Conservation (phyloP, 2,329 filamentous ascomycete species). For the Onygena corvina region DNA sequence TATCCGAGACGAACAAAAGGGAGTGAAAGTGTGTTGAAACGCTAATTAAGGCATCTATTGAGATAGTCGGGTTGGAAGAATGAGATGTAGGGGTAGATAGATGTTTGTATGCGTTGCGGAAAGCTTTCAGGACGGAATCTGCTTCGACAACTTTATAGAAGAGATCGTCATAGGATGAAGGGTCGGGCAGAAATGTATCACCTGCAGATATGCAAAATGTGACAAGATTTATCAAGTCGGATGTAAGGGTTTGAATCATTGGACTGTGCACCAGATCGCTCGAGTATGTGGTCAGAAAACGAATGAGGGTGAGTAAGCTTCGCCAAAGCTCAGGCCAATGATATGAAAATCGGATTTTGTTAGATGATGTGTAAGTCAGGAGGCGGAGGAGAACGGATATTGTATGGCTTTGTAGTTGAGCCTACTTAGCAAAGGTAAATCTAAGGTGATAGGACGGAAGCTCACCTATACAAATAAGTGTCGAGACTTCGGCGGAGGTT, state of each 20-base stretch:
- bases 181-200: constrained; percentile 79
- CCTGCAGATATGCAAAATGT: constrained; percentile 74
- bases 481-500: constrained; percentile 80
- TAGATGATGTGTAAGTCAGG: constrained; percentile 71
- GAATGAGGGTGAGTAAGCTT: constrained; percentile 71
- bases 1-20: constrained; percentile 49
- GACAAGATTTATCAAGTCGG: constrained; percentile 67
- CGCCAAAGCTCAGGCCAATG: constrained; percentile 97
- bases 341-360: constrained; percentile 68
- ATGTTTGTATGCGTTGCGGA: constrained; percentile 61
- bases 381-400: constrained; percentile 72
- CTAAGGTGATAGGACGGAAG: background rate
- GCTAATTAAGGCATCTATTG: constrained; percentile 75
- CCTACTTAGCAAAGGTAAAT: background rate
- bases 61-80: constrained; percentile 17
- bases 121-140: constrained; percentile 68
- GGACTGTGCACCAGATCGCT: constrained; percentile 58
- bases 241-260: constrained; percentile 61
- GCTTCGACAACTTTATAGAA: constrained; percentile 98
- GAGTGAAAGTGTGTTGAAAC: constrained; percentile 71
- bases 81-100: constrained; percentile 18
- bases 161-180: constrained; percentile 82
- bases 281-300: constrained; percentile 80
- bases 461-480: constrained; percentile 62
- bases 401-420: constrained; percentile 42